Evolutionary conservation across 169 alveolate genomes (phyloP).

Genomic region (Babesia ovata): DNA sequence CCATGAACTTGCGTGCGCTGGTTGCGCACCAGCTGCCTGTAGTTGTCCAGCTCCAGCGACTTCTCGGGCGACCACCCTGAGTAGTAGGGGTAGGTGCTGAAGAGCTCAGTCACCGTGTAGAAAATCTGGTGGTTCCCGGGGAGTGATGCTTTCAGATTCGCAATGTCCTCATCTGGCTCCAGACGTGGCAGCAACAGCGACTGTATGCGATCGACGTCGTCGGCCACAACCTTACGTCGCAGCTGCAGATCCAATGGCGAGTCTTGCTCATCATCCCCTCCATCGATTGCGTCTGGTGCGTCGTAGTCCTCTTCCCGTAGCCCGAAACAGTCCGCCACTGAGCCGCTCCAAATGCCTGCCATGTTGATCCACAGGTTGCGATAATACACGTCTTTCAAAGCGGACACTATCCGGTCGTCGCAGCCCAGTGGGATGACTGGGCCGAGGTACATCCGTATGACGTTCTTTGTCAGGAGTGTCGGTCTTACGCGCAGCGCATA

Average conservation of each 20-base stretch:
- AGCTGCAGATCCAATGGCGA: not conserved
- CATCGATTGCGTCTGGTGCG: not conserved
- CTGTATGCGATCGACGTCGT: not conserved
- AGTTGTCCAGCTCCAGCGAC: constrained; percentile 42
- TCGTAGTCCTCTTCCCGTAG: constrained; percentile 1
- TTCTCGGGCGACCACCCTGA: constrained; percentile 63
- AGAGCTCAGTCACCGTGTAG: constrained; percentile 37
- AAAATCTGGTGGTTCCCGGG: constrained; percentile 40
- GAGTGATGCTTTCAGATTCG: not conserved
- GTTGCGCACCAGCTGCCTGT: constrained; percentile 8
- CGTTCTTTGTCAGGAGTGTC: not conserved
- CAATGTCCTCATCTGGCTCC: not conserved
- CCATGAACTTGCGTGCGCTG: constrained; percentile 42
- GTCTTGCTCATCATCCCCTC: not conserved
- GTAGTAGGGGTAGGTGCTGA: constrained; percentile 46
- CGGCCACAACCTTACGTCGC: not conserved
- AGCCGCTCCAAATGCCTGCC: constrained; percentile 55
- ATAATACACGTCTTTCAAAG: not conserved
- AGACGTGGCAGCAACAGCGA: not conserved
- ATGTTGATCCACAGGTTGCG: constrained; percentile 35
- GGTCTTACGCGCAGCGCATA: not conserved
- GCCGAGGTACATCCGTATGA: not conserved
- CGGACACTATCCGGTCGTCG: not conserved
- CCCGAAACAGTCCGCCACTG: constrained; percentile 4
- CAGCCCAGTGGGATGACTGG: not conserved